phyloP scores from a whole-genome alignment of 202 grass and related monocot genomes.

The Elaeis oleifera region DNA sequence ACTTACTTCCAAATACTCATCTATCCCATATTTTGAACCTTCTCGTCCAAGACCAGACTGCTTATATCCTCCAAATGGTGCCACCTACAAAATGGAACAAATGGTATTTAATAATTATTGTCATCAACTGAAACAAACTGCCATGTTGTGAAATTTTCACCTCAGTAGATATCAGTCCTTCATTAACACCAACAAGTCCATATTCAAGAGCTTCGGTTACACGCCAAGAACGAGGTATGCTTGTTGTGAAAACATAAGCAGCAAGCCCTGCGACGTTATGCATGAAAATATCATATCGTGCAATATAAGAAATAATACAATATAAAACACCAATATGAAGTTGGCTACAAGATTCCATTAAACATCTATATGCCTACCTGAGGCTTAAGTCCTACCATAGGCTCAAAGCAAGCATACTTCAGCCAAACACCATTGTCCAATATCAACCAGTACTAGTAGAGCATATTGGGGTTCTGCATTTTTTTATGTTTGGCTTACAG shows the following conservation, averaged over 20 bases:
- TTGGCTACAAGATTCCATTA: too few relatives aligned
- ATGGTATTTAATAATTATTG: background rate
- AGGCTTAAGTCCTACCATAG: too few relatives aligned
- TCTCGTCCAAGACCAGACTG: slow-evolving; percentile 92
- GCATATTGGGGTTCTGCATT: too few relatives aligned
- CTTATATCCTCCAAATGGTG: slow-evolving; percentile 87
- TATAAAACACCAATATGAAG: too few relatives aligned
- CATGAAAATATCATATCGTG: too few relatives aligned
- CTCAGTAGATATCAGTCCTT: slow-evolving; percentile 92
- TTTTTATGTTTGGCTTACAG: too few relatives aligned
- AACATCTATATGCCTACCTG: too few relatives aligned
- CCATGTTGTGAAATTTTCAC: slow-evolving; percentile 16
- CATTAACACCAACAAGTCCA: slow-evolving; percentile 85
- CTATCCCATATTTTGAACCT: slow-evolving; percentile 86
- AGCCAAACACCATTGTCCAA: too few relatives aligned
- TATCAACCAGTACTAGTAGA: too few relatives aligned
- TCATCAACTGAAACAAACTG: background rate
- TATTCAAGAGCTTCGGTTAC: slow-evolving; percentile 94
- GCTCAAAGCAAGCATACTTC: too few relatives aligned
- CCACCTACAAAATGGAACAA: slow-evolving; percentile 38
- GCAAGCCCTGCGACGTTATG: slow-evolving; percentile 48
- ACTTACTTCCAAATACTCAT: slow-evolving; percentile 83
- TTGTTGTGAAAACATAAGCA: slow-evolving; percentile 89
- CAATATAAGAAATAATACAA: too few relatives aligned
- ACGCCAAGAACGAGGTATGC: slow-evolving; percentile 78